These are phyloP conservation scores for Vigna radiata DNA, from an alignment of 306 rosid genomes.

Conservation along the genomic window DNA sequence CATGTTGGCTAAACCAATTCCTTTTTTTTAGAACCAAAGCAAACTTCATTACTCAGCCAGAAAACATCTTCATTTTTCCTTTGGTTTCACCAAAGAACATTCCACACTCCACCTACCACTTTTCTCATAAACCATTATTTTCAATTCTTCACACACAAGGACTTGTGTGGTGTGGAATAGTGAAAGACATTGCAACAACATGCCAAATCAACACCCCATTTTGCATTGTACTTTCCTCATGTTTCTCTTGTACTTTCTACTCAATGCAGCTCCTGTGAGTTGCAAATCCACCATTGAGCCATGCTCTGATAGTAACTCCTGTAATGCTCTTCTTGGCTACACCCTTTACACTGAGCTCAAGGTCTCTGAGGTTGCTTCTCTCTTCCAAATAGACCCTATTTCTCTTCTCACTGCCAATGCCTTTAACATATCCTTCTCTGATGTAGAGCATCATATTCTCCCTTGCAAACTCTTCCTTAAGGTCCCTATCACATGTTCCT, in stretches of 20 bases:
- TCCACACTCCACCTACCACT: neutral
- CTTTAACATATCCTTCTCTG: conserved; percentile 77
- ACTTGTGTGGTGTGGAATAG: neutral
- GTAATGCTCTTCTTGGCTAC: conserved; percentile 80
- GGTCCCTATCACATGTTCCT: conserved; percentile 70
- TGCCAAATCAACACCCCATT: conserved; percentile 46
- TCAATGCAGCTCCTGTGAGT: conserved; percentile 53
- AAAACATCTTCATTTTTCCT: conserved; percentile 8
- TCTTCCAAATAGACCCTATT: conserved; percentile 76
- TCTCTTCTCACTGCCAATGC: conserved; percentile 77
- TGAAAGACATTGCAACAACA: conserved; percentile 32
- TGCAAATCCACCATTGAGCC: conserved; percentile 85
- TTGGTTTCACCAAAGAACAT: neutral
- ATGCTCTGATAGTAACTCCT: conserved; percentile 66
- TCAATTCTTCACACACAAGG: conserved; percentile 12
- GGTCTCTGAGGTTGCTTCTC: conserved; percentile 79
- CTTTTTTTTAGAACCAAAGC: neutral
- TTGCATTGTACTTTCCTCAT: conserved; percentile 22
- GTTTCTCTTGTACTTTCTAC: conserved; percentile 34
- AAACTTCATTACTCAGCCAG: conserved; percentile 17
- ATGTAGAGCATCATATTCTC: conserved; percentile 78
- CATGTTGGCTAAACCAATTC: conserved; percentile 1
- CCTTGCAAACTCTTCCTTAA: conserved; percentile 76
- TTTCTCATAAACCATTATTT: neutral
- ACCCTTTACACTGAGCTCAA: conserved; percentile 82